phyloP scores from a whole-genome alignment of 1,284 basidiomycete genomes.

The Ustanciosporium gigantosporum region DNA sequence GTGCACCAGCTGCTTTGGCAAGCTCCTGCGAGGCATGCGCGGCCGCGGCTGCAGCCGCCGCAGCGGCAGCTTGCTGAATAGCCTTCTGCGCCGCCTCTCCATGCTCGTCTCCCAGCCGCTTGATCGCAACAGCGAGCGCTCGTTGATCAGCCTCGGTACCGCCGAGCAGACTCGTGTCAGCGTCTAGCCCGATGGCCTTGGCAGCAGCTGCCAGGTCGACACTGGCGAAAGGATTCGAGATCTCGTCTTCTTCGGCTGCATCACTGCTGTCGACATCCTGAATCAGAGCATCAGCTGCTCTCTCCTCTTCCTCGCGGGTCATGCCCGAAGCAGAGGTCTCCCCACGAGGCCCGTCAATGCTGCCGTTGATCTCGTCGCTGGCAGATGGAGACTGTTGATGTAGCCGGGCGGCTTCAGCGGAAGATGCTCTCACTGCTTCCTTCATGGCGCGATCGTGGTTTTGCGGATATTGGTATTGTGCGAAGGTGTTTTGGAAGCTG shows the following conservation, averaged over 20 bases:
- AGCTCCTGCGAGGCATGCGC: constrained; percentile 32
- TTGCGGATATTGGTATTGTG: constrained; percentile 36
- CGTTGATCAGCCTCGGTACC: constrained; percentile 38
- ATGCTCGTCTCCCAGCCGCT: constrained; percentile 32
- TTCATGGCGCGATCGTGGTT: constrained; percentile 18
- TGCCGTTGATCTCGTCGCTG: neutral
- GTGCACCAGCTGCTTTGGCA: constrained; percentile 11
- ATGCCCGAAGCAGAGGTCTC: neutral
- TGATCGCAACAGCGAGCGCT: constrained; percentile 41
- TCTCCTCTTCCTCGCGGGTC: constrained; percentile 34
- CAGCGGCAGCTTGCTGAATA: constrained; percentile 32
- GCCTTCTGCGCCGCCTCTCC: constrained; percentile 30
- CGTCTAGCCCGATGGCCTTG: constrained; percentile 43
- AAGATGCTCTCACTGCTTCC: constrained; percentile 1
- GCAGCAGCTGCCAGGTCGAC: constrained; percentile 40
- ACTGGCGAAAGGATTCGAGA: neutral
- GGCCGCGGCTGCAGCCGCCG: constrained; percentile 15
- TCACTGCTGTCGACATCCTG: constrained; percentile 8
- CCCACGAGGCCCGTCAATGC: neutral
- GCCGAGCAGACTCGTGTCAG: constrained; percentile 32
- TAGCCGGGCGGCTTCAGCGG: constrained; percentile 1
- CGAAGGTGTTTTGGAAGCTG: constrained; percentile 35
- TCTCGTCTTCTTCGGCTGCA: neutral
- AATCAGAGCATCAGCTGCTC: constrained; percentile 26
- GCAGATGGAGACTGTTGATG: neutral